phyloP scores from a whole-genome alignment of 148 eudicot genomes.

The Silene uniflora region DNA sequence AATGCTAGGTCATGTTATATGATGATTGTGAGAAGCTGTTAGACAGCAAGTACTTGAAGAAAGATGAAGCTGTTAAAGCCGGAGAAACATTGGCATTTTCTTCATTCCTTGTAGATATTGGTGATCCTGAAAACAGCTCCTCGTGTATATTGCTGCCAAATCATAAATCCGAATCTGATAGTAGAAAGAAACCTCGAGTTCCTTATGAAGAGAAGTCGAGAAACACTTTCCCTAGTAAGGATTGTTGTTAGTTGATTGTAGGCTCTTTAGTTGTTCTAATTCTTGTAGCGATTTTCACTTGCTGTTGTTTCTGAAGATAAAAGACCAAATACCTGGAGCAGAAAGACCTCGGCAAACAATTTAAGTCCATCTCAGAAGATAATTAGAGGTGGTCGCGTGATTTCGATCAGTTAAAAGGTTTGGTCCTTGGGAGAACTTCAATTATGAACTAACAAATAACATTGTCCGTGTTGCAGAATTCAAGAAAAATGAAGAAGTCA shows the following conservation, averaged over 20 bases:
- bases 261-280: background rate
- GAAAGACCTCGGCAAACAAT: slow-evolving; percentile 31
- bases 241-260: slow-evolving; percentile 17
- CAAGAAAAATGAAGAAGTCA: slow-evolving; percentile 65
- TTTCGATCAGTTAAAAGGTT: background rate
- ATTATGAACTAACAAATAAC: background rate
- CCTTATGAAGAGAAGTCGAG: slow-evolving; percentile 25
- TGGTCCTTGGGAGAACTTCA: background rate
- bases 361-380: slow-evolving; percentile 81
- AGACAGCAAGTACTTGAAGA: slow-evolving; percentile 49
- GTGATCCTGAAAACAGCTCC: slow-evolving; percentile 39
- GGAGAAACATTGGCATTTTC: slow-evolving; percentile 59
- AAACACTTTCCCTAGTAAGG: slow-evolving; percentile 26
- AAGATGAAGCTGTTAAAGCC: slow-evolving; percentile 48
- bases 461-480: slow-evolving; percentile 44
- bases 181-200: slow-evolving; percentile 28
- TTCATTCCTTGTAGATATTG: slow-evolving; percentile 71
- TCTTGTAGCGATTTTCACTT: slow-evolving; percentile 12
- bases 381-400: slow-evolving; percentile 53
- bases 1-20: slow-evolving; percentile 53
- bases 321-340: slow-evolving; percentile 32
- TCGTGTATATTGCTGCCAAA: slow-evolving; percentile 24
- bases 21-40: slow-evolving; percentile 62
- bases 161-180: slow-evolving; percentile 27
- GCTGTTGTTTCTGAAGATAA: slow-evolving; percentile 24